Evolutionary conservation across 495 filamentous ascomycete species (phyloP).

Genomic region (Achaetomiella virescens): DNA sequence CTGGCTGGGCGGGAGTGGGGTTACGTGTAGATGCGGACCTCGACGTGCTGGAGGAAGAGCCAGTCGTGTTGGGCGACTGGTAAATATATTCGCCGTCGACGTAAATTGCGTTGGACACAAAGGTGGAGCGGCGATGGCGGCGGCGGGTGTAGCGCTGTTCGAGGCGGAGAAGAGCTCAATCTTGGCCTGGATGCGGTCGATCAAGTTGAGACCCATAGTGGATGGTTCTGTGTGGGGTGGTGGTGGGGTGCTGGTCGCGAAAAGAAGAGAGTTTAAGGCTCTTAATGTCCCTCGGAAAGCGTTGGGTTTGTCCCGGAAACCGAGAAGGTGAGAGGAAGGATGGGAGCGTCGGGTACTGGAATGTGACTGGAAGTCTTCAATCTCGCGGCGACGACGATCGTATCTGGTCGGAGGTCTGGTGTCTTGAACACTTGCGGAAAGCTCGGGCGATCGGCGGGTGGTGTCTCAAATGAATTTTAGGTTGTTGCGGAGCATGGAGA

Average conservation of each 20-base stretch:
- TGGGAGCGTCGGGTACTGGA: no score
- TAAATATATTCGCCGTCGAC: constrained; percentile 91
- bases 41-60: constrained; percentile 38
- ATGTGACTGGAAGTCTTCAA: not conserved
- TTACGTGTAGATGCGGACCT: not conserved
- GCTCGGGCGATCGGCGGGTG: not conserved
- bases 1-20: not conserved
- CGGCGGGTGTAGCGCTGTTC: constrained; percentile 88
- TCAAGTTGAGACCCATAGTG: constrained; percentile 37
- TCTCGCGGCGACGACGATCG: not conserved
- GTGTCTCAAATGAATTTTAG: not conserved
- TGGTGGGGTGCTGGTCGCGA: not conserved
- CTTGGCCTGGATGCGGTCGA: constrained; percentile 52
- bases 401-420: not conserved
- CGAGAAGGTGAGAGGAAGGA: not conserved
- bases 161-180: constrained; percentile 84
- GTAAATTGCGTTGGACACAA: constrained; percentile 78
- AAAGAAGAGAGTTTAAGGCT: no score
- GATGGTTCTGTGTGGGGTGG: not conserved
- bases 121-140: constrained; percentile 73
- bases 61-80: constrained; percentile 45
- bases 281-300: not conserved
- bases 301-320: not conserved
- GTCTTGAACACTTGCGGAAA: not conserved
- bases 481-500: not conserved